These are phyloP conservation scores for Alliaria petiolata DNA, from an alignment of 345 rosid genomes.

Conservation along the genomic window DNA sequence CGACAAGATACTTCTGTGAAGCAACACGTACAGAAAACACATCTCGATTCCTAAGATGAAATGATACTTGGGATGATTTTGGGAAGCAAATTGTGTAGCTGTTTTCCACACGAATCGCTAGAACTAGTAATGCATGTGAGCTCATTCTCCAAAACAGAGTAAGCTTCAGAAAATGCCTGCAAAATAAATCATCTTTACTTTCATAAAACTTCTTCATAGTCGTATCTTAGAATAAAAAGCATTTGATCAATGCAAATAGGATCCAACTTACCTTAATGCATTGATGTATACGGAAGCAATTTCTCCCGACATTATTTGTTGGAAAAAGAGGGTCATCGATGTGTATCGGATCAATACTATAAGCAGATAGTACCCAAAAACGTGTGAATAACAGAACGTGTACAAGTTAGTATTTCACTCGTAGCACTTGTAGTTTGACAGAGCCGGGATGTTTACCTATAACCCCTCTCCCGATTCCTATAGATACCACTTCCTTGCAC, in stretches of 20 bases:
- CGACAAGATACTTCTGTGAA: too few relatives aligned
- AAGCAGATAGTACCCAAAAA: slow-evolving; percentile 20
- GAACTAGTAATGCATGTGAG: slow-evolving; percentile 45
- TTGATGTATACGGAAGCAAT: slow-evolving; percentile 97
- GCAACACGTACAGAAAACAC: slow-evolving; percentile 16
- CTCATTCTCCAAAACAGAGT: slow-evolving; percentile 78
- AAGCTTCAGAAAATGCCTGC: slow-evolving; percentile 98
- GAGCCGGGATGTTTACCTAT: slow-evolving; percentile 51
- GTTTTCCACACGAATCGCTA: slow-evolving; percentile 38
- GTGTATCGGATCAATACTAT: slow-evolving; percentile 94
- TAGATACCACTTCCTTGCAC: slow-evolving; percentile 93
- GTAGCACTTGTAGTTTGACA: slow-evolving; percentile 6
- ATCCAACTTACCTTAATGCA: slow-evolving; percentile 76
- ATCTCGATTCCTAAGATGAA: slow-evolving; percentile 19
- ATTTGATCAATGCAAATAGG: neutral
- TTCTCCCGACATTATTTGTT: slow-evolving; percentile 92
- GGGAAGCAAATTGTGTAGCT: slow-evolving; percentile 52
- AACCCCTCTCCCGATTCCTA: slow-evolving; percentile 86
- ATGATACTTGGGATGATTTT: slow-evolving; percentile 75
- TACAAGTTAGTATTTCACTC: slow-evolving; percentile 2
- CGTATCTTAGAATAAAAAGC: neutral
- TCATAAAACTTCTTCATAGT: neutral
- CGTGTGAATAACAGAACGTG: slow-evolving; percentile 5
- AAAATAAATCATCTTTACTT: slow-evolving; percentile 18
- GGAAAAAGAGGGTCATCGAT: slow-evolving; percentile 94